Conservation (phyloP, 2,329 filamentous ascomycete species). For the Ophiostoma sp. region DNA sequence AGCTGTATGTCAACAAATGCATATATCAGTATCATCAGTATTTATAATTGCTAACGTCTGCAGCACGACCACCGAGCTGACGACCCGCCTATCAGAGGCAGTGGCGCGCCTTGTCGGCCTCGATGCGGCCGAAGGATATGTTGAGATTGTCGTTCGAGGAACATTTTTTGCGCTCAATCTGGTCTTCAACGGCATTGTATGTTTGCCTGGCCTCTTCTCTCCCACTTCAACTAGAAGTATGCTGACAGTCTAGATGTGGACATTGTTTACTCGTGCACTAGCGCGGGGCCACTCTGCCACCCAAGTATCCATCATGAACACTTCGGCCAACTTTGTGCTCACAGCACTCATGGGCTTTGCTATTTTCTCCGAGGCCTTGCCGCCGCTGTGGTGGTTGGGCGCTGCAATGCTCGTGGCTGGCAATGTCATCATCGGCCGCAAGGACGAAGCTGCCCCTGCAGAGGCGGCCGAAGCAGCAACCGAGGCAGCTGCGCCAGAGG, state of each 20-base stretch:
- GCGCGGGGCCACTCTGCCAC: constrained; percentile 68
- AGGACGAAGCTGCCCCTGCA: constrained; percentile 46
- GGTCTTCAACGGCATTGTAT: constrained; percentile 63
- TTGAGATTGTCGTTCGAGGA: constrained; percentile 49
- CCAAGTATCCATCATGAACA: constrained; percentile 76
- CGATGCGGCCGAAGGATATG: constrained; percentile 35
- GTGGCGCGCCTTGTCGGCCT: constrained; percentile 45
- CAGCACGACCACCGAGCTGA: constrained; percentile 50
- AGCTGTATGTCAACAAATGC: constrained; percentile 44
- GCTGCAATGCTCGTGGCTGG: constrained; percentile 66
- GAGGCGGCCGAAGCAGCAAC: not conserved
- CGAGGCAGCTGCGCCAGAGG: not conserved
- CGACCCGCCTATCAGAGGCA: constrained; percentile 42
- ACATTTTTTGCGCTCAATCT: constrained; percentile 71
- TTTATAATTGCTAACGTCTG: no score
- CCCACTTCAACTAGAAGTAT: not conserved
- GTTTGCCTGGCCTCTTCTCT: not conserved
- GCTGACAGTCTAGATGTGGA: constrained; percentile 61
- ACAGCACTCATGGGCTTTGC: constrained; percentile 65
- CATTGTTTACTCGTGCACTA: constrained; percentile 73
- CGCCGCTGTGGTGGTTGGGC: constrained; percentile 70
- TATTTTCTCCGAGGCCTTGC: constrained; percentile 67
- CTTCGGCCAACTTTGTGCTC: constrained; percentile 73
- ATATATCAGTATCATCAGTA: no score
- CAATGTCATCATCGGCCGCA: constrained; percentile 70